A percentile compares a stretch with the other conserved stretches of the same genome.
phyloP scores from a whole-genome alignment of 805 yeast species.

The Starmerella floricola region DNA sequence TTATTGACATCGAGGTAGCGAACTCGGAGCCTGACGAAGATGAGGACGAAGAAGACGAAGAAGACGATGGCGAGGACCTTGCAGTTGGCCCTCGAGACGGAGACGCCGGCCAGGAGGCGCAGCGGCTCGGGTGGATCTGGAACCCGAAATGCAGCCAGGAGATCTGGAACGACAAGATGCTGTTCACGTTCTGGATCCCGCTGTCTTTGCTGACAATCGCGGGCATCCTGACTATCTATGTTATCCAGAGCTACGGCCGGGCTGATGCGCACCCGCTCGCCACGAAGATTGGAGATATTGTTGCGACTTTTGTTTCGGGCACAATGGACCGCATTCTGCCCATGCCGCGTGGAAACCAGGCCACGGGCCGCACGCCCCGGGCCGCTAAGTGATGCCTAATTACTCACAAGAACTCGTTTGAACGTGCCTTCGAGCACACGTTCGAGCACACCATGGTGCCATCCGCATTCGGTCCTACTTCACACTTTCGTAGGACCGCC shows the following conservation, averaged over 20 bases:
- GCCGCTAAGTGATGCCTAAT: not conserved
- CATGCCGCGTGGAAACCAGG: slow-evolving; percentile 6
- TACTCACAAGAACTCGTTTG: too few species aligned
- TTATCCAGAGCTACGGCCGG: slow-evolving; percentile 13
- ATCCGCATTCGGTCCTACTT: too few species aligned
- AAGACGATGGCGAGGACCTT: slow-evolving; percentile 4
- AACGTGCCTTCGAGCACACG: too few species aligned
- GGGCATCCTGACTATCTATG: slow-evolving; percentile 11
- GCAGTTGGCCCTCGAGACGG: not conserved
- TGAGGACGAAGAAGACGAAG: slow-evolving; percentile 21
- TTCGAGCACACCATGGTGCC: too few species aligned
- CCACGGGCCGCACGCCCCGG: not conserved
- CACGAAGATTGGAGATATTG: slow-evolving; percentile 6
- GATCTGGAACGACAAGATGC: slow-evolving; percentile 56
- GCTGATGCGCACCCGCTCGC: slow-evolving; percentile 5
- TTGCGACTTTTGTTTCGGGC: slow-evolving; percentile 1
- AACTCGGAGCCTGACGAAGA: slow-evolving; percentile 8
- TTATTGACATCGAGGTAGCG: slow-evolving; percentile 12
- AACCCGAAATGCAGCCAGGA: not conserved
- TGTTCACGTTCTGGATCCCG: slow-evolving; percentile 87
- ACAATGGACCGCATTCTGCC: slow-evolving; percentile 13
- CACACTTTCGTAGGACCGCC: too few species aligned
- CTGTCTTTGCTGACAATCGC: slow-evolving; percentile 35
- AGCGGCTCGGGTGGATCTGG: not conserved
- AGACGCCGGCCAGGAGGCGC: not conserved